Evolutionary conservation across 208 protist species (phyloP).

Genomic region (Wallacemonas sp.): DNA sequence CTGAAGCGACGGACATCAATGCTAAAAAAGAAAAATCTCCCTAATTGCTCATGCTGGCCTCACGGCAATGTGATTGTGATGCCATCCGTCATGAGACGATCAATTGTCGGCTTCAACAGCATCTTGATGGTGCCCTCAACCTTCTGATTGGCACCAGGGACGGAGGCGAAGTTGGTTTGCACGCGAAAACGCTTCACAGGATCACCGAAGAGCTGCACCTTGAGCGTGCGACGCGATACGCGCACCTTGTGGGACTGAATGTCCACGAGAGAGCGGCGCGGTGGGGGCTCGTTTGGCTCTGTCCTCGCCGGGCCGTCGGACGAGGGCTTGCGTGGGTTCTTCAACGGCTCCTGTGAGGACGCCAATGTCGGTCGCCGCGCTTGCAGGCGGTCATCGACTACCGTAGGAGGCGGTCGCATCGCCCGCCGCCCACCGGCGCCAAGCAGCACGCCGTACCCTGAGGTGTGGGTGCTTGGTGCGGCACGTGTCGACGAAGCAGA

Average conservation of each 20-base stretch:
- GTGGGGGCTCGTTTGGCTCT: background rate
- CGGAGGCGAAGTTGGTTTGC: slow-evolving; percentile 74
- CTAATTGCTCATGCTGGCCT: background rate
- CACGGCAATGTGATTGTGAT: slow-evolving; percentile 36
- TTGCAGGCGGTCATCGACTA: slow-evolving; percentile 16
- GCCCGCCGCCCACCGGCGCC: slow-evolving; percentile 69
- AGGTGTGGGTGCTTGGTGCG: slow-evolving; percentile 11
- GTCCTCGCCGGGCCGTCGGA: background rate
- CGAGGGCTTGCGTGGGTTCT: background rate
- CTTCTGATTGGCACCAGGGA: slow-evolving; percentile 73
- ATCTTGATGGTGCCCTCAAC: slow-evolving; percentile 74
- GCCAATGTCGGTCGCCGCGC: background rate
- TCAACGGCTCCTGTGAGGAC: slow-evolving; percentile 3
- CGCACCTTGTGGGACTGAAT: slow-evolving; percentile 44
- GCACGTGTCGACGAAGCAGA: background rate
- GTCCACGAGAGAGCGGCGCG: slow-evolving; percentile 46
- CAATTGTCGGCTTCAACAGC: slow-evolving; percentile 78
- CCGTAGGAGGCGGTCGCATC: slow-evolving; percentile 67
- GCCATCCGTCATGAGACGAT: slow-evolving; percentile 80
- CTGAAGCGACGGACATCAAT: too few species aligned
- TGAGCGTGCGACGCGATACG: slow-evolving; percentile 55
- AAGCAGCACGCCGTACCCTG: slow-evolving; percentile 75
- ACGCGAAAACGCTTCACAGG: slow-evolving; percentile 83
- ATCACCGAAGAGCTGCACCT: slow-evolving; percentile 84
- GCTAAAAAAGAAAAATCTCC: slow-evolving; percentile 3